Percentiles rank a stretch among this genome's conserved stretches.
These are phyloP conservation scores for Xanthoceras sorbifolium DNA, from an alignment of 345 rosid genomes.

Conservation along the genomic window DNA sequence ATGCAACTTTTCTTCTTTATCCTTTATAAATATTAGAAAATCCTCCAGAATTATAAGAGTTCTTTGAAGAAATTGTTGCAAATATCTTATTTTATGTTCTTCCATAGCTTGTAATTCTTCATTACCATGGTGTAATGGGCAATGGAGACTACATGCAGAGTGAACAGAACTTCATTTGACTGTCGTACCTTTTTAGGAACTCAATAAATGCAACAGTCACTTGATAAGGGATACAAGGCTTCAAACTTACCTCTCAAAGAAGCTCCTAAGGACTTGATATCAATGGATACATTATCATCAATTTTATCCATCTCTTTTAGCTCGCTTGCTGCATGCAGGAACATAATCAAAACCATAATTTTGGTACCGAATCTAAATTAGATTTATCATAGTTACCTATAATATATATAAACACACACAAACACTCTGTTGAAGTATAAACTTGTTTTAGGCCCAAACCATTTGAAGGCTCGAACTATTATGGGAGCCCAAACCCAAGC, in stretches of 20 bases:
- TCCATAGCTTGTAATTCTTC: slow-evolving; percentile 19
- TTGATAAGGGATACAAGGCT: neutral
- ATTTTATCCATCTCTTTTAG: neutral
- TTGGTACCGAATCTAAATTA: no score
- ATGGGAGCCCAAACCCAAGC: no score
- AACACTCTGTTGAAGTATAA: no score
- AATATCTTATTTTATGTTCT: slow-evolving; percentile 16
- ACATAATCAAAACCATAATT: no score
- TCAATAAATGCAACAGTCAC: neutral
- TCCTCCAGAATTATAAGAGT: neutral
- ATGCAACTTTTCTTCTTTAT: neutral
- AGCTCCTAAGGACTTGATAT: neutral
- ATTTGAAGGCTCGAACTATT: no score
- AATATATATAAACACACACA: no score
- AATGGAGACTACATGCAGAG: slow-evolving; percentile 6
- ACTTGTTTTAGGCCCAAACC: no score
- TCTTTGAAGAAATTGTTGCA: slow-evolving; percentile 10
- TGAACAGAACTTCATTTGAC: neutral
- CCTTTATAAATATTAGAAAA: neutral
- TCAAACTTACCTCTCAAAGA: neutral
- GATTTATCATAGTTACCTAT: no score
- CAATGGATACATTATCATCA: neutral
- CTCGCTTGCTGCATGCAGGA: no score
- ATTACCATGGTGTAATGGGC: slow-evolving; percentile 15
- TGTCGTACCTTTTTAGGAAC: neutral